Base-by-base conservation (phyloP, 164 flowering plant species). In the Warburgia ugandensis region DNA sequence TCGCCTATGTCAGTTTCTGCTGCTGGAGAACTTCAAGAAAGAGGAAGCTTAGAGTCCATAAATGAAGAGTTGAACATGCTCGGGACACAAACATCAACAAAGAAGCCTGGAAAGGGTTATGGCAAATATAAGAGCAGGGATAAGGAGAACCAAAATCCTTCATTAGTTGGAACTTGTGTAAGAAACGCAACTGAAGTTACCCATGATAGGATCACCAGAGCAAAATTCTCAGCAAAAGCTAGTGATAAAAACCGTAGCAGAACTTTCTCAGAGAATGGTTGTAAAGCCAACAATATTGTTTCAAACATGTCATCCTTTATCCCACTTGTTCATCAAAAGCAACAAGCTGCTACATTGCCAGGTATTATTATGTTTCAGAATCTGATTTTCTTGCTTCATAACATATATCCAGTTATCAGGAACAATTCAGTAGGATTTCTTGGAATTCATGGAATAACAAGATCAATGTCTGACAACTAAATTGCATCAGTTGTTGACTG, bases 321-420 rank as follows among this genome's bases (percentile, higher is more conserved):
- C 58, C 89, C 94, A 28, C 69, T 84, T 56, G 84, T 92, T 52
- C 81, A 88, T 64, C 83, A 72, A 62, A 87, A 83, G 58, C 48
- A 43, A 33, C 79, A 68, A 68, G 64, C 78, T 30, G 69, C 83
- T 36, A 59, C 56, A 38, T 22, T 61, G 28, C 59, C 83, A 59
- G 96, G 97, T 82, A 65, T 44, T 17, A n/a, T 36, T 11, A 11
- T 26, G 13, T 46, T 13, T 38, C 11, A 3, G 14, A 12, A 1
- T 35, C 16, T 32, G 13, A 22, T 1, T 21, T 13, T 42, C 8
- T 31, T 11, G 22, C 16, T 22, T 26, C 3, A 22, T 42, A 16
- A 7, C 20, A 16, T 42, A 19, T 22, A 13, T 42, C 10, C 3
- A 16, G 21, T 19, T 42, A 7, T 4, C 3, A 10, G 1, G 21